Base-by-base conservation (phyloP, 2,329 filamentous ascomycete species). In the Neobulgaria alba region DNA sequence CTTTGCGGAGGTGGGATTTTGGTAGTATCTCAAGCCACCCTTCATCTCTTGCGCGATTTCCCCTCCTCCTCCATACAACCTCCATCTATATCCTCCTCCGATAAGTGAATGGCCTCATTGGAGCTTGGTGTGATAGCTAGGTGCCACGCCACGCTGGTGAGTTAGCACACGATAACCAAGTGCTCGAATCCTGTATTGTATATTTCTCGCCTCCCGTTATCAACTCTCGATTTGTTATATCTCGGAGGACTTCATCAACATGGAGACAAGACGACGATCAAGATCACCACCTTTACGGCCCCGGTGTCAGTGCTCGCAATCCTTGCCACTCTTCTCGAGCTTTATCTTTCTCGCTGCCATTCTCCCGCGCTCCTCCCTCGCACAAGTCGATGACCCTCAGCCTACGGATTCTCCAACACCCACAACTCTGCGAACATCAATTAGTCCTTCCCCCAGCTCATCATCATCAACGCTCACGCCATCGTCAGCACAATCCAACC, bases 321-420 rank as follows among this genome's bases (percentile, higher is more conserved):
- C 51, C 16, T 18, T 54, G 5, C 39, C 35, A 9, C 42, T 47
- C 26, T 51, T 45, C 19, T 48, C 49, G 19, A 15, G 46, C 19
- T 36, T 54, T 14, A 39, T 57, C 43, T 47, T 55, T 31, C 48
- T 57, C 3, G 49, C 49, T 16, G 32, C 47, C 9, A 43, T 56
- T 32, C 51, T 56, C n/a, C 45, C 48, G 8, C 31, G 18, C 16
- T 43, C 43, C 7, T 53, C 54, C 17, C 50, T 38, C 23, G 52
- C 53, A 17, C 53, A 57, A 34, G 17, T 52, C 35, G n/a, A n/a
- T n/a, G n/a, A n/a, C n/a, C n/a, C n/a, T n/a, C n/a, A n/a, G n/a
- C n/a, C n/a, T n/a, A 48, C 47, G 5, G 17, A 23, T 15, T 23
- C 42, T 16, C 18, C 36, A 10, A 16, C 40, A 29, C 43, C 46